phyloP scores from a whole-genome alignment of 495 filamentous ascomycete species.

The Hypoxylon fuscum region DNA sequence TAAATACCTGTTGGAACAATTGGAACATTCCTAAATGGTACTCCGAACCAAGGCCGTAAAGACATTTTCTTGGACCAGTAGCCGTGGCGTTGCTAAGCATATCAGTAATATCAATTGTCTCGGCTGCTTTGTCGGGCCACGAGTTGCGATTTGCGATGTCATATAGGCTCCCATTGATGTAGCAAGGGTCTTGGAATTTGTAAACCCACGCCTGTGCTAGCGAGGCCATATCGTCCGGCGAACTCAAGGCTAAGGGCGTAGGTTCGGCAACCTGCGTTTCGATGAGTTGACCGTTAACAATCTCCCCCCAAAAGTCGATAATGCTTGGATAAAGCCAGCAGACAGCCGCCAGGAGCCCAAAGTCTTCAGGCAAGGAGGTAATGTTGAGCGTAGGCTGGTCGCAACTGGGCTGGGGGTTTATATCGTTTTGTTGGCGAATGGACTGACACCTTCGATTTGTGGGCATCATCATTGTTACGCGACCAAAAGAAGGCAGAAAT shows the following conservation, averaged over 20 bases:
- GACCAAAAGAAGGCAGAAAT: background rate
- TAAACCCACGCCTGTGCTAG: background rate
- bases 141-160: background rate
- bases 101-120: background rate
- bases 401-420: background rate
- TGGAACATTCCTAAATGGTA: background rate
- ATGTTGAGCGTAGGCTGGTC: background rate
- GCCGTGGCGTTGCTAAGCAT: background rate
- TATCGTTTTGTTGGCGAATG: background rate
- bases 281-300: background rate
- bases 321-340: constrained; percentile 2
- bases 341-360: background rate
- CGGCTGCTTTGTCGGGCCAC: background rate
- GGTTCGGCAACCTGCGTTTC: background rate
- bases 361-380: background rate
- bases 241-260: background rate
- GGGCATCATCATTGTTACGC: background rate
- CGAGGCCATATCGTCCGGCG: background rate
- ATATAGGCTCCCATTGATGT: background rate
- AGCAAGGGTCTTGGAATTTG: background rate
- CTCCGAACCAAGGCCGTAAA: background rate
- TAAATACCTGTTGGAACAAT: background rate
- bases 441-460: background rate
- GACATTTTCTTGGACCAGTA: background rate
- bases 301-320: background rate